phyloP scores from a whole-genome alignment of 73 alveolate species.

The Uronychia setigera region DNA sequence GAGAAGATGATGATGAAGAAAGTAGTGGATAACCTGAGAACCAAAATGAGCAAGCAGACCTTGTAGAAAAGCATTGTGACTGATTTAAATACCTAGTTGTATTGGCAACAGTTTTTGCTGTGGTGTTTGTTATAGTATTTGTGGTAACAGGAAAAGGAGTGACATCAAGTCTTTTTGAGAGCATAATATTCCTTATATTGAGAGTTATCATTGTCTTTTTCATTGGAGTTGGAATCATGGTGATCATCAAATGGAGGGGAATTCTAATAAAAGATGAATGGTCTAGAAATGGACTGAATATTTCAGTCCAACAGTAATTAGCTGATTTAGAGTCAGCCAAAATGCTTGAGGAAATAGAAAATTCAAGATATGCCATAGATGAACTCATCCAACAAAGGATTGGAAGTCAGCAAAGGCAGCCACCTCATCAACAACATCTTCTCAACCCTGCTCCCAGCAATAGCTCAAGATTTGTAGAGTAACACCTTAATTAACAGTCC shows the following conservation, averaged over 20 bases:
- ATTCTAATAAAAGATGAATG: neutral
- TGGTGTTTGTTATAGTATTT: neutral
- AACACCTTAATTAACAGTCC: neutral
- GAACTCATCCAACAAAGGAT: neutral
- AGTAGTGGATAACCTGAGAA: neutral
- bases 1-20: neutral
- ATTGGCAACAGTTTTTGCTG: neutral
- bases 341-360: neutral
- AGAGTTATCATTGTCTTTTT: neutral
- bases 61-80: constrained; percentile 14
- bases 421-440: neutral
- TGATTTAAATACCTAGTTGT: neutral
- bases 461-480: neutral
- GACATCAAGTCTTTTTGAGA: neutral
- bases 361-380: neutral
- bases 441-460: neutral
- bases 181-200: neutral
- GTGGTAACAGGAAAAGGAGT: neutral
- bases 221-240: neutral
- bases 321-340: neutral
- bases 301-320: neutral
- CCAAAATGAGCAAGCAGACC: neutral
- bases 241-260: neutral
- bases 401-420: neutral
- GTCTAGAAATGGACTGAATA: neutral